phyloP scores from a whole-genome alignment of 2,329 filamentous ascomycete species.

The Fusarium pseudocircinatum region DNA sequence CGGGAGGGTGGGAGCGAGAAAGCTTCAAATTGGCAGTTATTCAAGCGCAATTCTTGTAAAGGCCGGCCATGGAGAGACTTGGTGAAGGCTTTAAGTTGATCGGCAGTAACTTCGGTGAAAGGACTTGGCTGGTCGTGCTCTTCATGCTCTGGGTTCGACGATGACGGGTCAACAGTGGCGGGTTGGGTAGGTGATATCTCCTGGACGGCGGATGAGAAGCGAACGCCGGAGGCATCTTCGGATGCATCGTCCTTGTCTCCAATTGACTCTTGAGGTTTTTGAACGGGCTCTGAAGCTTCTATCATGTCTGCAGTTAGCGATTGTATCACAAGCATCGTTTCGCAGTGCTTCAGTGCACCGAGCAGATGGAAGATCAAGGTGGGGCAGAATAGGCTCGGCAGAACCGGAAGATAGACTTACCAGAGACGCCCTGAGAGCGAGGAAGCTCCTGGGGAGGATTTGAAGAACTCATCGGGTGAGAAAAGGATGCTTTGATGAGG shows the following conservation, averaged over 20 bases:
- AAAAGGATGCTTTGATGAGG: conserved; percentile 20
- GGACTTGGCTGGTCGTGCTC: conserved; percentile 41
- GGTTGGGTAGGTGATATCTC: conserved; percentile 68
- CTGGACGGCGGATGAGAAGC: conserved; percentile 76
- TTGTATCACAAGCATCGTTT: conserved; percentile 16
- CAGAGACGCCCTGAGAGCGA: conserved; percentile 34
- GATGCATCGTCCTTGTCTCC: conserved; percentile 8
- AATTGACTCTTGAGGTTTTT: conserved; percentile 14
- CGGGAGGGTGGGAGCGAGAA: conserved; percentile 87
- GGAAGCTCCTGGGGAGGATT: conserved; percentile 31
- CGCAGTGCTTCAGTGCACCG: conserved; percentile 12
- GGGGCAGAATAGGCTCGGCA: conserved; percentile 41
- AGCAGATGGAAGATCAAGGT: conserved; percentile 36
- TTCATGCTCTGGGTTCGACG: conserved; percentile 34
- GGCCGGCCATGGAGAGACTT: conserved; percentile 77
- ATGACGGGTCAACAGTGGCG: conserved; percentile 39
- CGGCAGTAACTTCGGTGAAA: conserved; percentile 59
- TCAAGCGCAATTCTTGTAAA: conserved; percentile 84
- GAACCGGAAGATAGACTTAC: conserved; percentile 40
- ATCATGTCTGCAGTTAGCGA: conserved; percentile 27
- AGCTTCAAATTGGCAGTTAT: conserved; percentile 89
- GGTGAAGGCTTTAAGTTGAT: conserved; percentile 77
- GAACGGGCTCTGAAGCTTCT: conserved; percentile 21
- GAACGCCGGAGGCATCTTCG: conserved; percentile 62
- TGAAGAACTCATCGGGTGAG: conserved; percentile 34